Evolutionary conservation across 2,329 filamentous ascomycete genomes (phyloP).

Genomic region (Calonectria hawksworthii): DNA sequence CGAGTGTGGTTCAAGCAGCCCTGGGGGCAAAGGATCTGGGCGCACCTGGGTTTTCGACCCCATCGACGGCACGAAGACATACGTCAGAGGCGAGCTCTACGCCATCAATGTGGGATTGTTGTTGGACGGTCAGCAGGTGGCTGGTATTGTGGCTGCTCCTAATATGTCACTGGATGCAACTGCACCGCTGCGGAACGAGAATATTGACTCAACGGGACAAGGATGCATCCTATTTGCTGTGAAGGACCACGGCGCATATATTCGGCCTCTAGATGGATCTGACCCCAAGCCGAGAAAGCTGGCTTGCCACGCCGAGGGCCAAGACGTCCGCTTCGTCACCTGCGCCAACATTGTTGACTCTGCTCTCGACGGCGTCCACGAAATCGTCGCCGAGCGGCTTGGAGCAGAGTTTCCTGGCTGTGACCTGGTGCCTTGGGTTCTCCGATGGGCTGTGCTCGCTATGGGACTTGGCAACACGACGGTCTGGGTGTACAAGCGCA

Average conservation of each 20-base stretch:
- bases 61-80: slow-evolving; percentile 72
- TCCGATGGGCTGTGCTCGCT: slow-evolving; percentile 67
- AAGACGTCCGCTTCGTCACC: slow-evolving; percentile 61
- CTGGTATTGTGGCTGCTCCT: slow-evolving; percentile 65
- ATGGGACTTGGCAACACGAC: slow-evolving; percentile 67
- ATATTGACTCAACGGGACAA: slow-evolving; percentile 57
- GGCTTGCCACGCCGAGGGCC: slow-evolving; percentile 43
- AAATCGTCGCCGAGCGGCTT: slow-evolving; percentile 58
- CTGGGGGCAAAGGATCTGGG: slow-evolving; percentile 49
- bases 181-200: slow-evolving; percentile 58
- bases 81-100: slow-evolving; percentile 67
- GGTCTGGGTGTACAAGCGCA: slow-evolving; percentile 68
- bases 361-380: slow-evolving; percentile 62
- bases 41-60: slow-evolving; percentile 72
- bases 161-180: slow-evolving; percentile 57
- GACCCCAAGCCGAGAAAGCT: slow-evolving; percentile 49
- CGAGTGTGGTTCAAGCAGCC: slow-evolving; percentile 60
- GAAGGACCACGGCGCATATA: slow-evolving; percentile 62
- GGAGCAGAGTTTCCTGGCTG: slow-evolving; percentile 60
- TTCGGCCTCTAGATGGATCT: slow-evolving; percentile 55
- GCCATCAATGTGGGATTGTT: slow-evolving; percentile 70
- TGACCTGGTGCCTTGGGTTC: slow-evolving; percentile 70
- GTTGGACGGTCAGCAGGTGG: slow-evolving; percentile 62
- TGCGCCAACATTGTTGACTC: slow-evolving; percentile 63
- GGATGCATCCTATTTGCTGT: slow-evolving; percentile 68